Base-by-base conservation (phyloP, 805 yeast genomes). In the Monosporozyma yasuniensis region DNA sequence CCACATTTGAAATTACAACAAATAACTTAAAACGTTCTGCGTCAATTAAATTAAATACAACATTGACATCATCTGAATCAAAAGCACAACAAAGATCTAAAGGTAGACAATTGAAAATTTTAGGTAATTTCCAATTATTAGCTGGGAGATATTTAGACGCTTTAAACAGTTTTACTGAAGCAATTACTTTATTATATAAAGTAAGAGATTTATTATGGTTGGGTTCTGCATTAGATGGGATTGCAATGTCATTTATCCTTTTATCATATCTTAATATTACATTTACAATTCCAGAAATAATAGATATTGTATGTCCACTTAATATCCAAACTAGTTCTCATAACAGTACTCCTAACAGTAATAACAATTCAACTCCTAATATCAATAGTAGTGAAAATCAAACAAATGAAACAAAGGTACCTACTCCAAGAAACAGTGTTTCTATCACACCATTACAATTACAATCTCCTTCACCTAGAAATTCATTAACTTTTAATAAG, bases 201-300 rank as follows among this genome's bases (percentile, higher is more conserved):
- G 72, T 82, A 2, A 80, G 80, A 47, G 99, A 93, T 63, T 77
- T 78, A 58, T 69, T 93, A 8, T 93, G 98, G 98, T 72, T 87
- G 12, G 98, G 84, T 0, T 83, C 91, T 27, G 80, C 96, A 0
- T 63, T 91, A n/a, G 96, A 89, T 57, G 87, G 90, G 0, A 69
- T 89, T 10, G 84, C 84, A 0, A 79, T 87, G 0, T 78, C 86
- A 52, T 64, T 84, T 39, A 64, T 84, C 4, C 64, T 89, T 48
- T 69, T 87, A 46, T 73, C 83, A 11, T 80, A 72, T 56, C 63
- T 83, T 66, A 72, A 44, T 57, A 61, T 51, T 1, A 48, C 67
- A 5, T 65, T 60, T 41, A 65, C 59, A 39, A 58, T 56, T 48
- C 72, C 59, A 34, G 61, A 50, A 32, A 71, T 51, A 45, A 73